Percentiles rank a stretch among this genome's conserved stretches.
Conservation (phyloP, 345 rosid genomes). For the Lagerstroemia speciosa region DNA sequence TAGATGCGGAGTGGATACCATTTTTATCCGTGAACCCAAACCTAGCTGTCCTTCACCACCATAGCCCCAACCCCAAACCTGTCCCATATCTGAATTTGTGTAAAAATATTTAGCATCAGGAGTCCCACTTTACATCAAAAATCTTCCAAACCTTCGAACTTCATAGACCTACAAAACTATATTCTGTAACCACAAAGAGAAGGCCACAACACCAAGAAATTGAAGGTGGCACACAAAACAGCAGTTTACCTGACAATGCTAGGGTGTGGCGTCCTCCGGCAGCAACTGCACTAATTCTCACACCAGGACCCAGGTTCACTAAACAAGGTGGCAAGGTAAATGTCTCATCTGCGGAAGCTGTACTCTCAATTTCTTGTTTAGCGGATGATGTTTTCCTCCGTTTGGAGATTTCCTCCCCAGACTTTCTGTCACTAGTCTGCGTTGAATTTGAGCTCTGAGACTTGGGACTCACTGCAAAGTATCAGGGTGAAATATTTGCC, state of each 20-base stretch:
- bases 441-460: conserved; percentile 27
- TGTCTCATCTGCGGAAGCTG: conserved; percentile 41
- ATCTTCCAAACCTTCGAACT: conserved; percentile 51
- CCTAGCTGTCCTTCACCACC: conserved; percentile 96
- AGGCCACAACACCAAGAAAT: conserved; percentile 22
- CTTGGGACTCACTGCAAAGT: conserved; percentile 28
- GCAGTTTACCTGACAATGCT: conserved; percentile 66
- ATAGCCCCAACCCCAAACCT: conserved; percentile 99
- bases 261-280: conserved; percentile 82
- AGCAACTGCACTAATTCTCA: conserved; percentile 60
- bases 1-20: conserved; percentile 76
- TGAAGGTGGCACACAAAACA: background rate
- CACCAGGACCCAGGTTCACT: conserved; percentile 55
- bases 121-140: conserved; percentile 49
- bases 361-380: conserved; percentile 43
- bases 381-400: conserved; percentile 43
- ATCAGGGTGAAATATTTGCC: background rate
- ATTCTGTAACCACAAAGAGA: conserved; percentile 30
- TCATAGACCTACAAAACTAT: conserved; percentile 54
- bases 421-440: conserved; percentile 24
- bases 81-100: conserved; percentile 79
- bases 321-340: conserved; percentile 42
- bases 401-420: conserved; percentile 51
- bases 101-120: conserved; percentile 53
- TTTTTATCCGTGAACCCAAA: conserved; percentile 67